Conservation (phyloP, 345 rosid genomes). For the Hibiscus syriacus region DNA sequence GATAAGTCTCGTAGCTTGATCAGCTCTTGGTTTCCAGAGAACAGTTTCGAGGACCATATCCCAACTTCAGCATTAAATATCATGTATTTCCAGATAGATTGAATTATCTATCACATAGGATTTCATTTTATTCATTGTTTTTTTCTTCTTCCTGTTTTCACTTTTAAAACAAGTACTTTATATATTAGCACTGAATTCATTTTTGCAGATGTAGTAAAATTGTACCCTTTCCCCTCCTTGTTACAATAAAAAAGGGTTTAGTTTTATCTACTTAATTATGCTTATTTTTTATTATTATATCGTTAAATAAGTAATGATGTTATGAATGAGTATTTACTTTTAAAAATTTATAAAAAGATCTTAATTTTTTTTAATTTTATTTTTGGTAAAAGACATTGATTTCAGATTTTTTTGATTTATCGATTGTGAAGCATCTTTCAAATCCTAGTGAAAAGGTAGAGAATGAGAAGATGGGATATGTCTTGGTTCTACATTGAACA, state of each 20-base stretch:
- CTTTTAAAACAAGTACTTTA: background rate
- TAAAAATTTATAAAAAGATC: too few species aligned
- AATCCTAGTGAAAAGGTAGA: too few species aligned
- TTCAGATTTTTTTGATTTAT: too few species aligned
- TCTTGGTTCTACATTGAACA: too few species aligned
- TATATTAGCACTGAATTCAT: background rate
- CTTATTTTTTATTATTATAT: too few species aligned
- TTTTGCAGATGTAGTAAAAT: background rate
- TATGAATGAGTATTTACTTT: too few species aligned
- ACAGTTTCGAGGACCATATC: conserved; percentile 19
- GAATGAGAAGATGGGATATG: too few species aligned
- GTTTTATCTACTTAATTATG: too few species aligned
- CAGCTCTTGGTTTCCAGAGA: conserved; percentile 47
- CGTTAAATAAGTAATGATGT: too few species aligned
- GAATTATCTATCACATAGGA: background rate
- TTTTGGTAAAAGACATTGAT: too few species aligned
- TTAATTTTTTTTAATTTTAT: too few species aligned
- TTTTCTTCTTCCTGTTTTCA: background rate
- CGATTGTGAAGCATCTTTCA: too few species aligned
- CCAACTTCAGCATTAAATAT: conserved; percentile 63
- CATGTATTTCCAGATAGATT: conserved; percentile 44
- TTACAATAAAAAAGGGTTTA: background rate
- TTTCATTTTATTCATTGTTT: background rate
- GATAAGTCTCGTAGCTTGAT: conserved; percentile 30
- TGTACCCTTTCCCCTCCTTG: background rate